Percentiles rank a stretch among this genome's conserved stretches.
phyloP scores from a whole-genome alignment of 306 rosid genomes.

The Luffa aegyptiaca region DNA sequence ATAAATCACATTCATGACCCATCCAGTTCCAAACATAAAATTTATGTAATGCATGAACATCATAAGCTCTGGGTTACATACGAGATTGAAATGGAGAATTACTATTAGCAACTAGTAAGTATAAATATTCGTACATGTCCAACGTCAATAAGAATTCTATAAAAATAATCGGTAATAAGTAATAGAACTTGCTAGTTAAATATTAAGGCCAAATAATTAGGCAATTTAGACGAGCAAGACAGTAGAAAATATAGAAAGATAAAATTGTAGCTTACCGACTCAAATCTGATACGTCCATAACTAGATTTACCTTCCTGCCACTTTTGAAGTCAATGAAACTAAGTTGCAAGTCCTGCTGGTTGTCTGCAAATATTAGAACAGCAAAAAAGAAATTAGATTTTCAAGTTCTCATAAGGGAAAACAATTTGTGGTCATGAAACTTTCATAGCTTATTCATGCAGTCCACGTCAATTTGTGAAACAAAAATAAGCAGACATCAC shows the following conservation, averaged over 20 bases:
- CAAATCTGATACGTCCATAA: conserved; percentile 64
- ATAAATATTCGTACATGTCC: neutral
- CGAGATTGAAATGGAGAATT: neutral
- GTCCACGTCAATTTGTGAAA: neutral
- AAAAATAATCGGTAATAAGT: neutral
- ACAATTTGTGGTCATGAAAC: neutral
- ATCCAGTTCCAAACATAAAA: neutral
- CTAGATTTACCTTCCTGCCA: conserved; percentile 42
- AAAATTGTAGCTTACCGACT: conserved; percentile 42
- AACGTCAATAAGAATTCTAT: neutral
- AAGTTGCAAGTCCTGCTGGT: conserved; percentile 59
- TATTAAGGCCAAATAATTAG: neutral
- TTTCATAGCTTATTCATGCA: neutral
- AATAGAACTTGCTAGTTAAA: neutral
- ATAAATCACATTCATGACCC: neutral
- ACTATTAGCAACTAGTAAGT: neutral
- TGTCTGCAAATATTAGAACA: conserved; percentile 35
- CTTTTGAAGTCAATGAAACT: conserved; percentile 44
- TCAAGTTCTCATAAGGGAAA: neutral
- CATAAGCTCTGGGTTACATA: neutral
- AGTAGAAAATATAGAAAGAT: neutral
- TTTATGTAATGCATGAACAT: neutral
- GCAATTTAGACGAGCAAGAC: neutral
- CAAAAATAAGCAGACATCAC: neutral
- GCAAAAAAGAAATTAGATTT: neutral